Percentiles rank a stretch among this genome's conserved stretches.
phyloP scores from a whole-genome alignment of 805 yeast genomes.

The Spathaspora girioi region DNA sequence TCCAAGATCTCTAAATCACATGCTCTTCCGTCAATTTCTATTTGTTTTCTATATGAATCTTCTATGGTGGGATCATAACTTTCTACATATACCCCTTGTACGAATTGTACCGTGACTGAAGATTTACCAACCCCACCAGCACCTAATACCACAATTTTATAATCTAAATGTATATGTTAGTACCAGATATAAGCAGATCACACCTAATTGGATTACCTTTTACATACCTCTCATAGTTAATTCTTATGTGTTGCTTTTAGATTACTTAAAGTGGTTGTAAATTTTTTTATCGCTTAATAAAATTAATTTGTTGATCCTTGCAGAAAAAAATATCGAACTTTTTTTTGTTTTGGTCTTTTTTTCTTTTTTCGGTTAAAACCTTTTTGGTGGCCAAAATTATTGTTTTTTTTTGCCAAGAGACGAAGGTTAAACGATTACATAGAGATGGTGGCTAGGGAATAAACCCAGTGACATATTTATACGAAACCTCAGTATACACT shows the following conservation, averaged over 20 bases:
- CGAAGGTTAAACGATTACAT: too few species aligned
- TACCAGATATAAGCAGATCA: neutral
- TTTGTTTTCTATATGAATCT: conserved; percentile 87
- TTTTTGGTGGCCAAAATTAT: neutral
- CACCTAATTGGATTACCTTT: neutral
- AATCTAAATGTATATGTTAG: conserved; percentile 44
- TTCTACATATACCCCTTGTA: conserved; percentile 85
- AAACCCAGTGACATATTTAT: too few species aligned
- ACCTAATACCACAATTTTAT: conserved; percentile 87
- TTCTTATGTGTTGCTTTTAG: neutral
- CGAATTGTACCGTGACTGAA: conserved; percentile 87
- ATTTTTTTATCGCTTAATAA: neutral
- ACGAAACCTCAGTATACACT: too few species aligned
- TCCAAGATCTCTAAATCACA: conserved; percentile 73
- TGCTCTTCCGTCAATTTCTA: conserved; percentile 82
- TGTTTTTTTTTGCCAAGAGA: too few species aligned
- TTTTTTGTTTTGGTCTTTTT: neutral
- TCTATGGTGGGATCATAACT: conserved; percentile 96
- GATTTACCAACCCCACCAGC: conserved; percentile 98
- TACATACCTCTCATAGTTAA: conserved; percentile 15
- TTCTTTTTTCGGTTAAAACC: neutral
- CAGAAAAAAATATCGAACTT: neutral
- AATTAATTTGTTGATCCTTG: neutral
- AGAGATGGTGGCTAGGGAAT: too few species aligned
- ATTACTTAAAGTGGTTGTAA: neutral